Evolutionary conservation across 2,329 filamentous ascomycete genomes (phyloP).

Genomic region (Rhynchosporium secalis): DNA sequence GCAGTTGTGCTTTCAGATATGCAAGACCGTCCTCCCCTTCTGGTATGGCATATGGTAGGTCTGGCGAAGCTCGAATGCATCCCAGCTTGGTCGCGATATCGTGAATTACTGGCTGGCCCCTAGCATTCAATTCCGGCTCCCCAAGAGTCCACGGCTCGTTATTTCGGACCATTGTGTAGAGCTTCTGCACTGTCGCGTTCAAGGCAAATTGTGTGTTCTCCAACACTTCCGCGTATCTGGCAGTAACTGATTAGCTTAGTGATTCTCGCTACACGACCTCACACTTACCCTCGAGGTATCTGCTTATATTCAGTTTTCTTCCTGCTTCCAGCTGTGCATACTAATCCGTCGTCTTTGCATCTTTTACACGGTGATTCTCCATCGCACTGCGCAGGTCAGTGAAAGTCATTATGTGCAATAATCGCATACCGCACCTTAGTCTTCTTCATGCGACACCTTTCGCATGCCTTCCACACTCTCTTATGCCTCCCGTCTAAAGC

Average conservation of each 20-base stretch:
- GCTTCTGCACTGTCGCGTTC: conserved; percentile 64
- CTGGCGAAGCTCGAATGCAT: conserved; percentile 62
- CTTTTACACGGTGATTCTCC: conserved; percentile 66
- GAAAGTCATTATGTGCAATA: neutral
- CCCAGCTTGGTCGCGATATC: conserved; percentile 65
- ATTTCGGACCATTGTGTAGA: conserved; percentile 63
- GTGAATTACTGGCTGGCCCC: conserved; percentile 63
- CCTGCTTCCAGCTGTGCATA: conserved; percentile 62
- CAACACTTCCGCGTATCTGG: conserved; percentile 62
- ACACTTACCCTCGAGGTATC: conserved; percentile 57
- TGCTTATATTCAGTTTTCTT: conserved; percentile 72
- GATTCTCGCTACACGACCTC: neutral
- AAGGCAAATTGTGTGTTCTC: conserved; percentile 66
- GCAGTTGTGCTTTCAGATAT: conserved; percentile 57
- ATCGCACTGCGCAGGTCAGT: conserved; percentile 52
- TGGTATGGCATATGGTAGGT: conserved; percentile 59
- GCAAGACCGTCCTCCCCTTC: conserved; percentile 60
- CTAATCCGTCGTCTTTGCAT: conserved; percentile 64
- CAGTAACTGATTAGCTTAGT: conserved; percentile 16
- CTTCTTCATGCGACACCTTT: conserved; percentile 69
- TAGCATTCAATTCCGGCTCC: conserved; percentile 64
- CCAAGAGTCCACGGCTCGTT: conserved; percentile 60
- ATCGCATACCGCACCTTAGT: conserved; percentile 53
- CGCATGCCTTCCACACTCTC: conserved; percentile 66
- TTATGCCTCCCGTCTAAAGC: conserved; percentile 58